Evolutionary conservation across 1,284 basidiomycete genomes (phyloP), one percentile per base, ranked within the genome.

Genomic region (Rhodotorula sp.): DNA sequence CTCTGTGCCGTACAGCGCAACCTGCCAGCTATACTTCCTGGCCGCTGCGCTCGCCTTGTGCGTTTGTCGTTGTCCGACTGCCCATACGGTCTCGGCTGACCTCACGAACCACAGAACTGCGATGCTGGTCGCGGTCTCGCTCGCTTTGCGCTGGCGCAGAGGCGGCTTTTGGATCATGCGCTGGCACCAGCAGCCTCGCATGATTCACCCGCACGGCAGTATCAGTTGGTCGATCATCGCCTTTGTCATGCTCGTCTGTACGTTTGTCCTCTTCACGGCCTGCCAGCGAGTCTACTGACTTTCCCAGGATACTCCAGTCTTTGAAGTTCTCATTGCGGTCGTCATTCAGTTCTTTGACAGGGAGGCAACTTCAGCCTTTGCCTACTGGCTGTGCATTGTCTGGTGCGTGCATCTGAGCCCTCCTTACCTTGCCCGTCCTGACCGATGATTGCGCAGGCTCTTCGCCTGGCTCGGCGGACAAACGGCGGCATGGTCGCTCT

Each of bases 81-180:
- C 3, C 7, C 23, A 5, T 4, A 1, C 23, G 12, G 5, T 21
- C 17, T 7, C 27, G 41, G 21, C 49, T 23, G 19, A 1, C 2
- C 13, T 10, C 3, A 1, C 0, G 0, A 1, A 8, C 3, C 25
- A 17, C 65, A 71, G 69, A 1, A 48, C 61, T 16, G 65, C 57
- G 21, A 3, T 57, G 2, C 54, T 61, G 41, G 42, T 71, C 53
- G 8, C 57, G 34, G 21, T 61, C n/a, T 67, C 65, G 65, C 61
- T 67, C 23, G 1, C 23, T 13, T 17, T 61, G 1, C 56, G 70
- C 7, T 16, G 17, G 25, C 25, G 25, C 7, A 64, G 61, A 16
- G 58, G 62, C 7, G 34, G 46, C 34, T 59, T 71, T 42, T 71
- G 70, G 66, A 2, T 67, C 41, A 34, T 52, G 17, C 52, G 65